These are phyloP conservation scores for Pinus tabuliformis DNA, from an alignment of 75 land plant genomes.

Conservation along the genomic window DNA sequence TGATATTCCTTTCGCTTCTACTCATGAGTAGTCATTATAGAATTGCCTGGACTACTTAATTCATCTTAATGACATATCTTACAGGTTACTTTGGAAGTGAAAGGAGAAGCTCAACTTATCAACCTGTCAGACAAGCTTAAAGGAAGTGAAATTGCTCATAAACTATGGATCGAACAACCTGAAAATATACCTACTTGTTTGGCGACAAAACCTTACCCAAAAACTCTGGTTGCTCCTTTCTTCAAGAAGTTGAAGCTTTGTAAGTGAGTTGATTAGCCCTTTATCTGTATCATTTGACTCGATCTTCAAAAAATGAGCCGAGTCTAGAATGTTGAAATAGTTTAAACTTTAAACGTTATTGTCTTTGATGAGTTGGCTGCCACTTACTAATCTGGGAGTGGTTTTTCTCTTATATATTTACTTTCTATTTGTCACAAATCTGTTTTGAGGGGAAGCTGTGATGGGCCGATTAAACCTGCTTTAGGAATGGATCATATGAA, in stretches of 20 bases:
- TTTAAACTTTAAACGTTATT: too few species aligned
- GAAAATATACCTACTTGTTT: constrained; percentile 96
- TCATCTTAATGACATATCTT: not conserved
- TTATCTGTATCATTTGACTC: not conserved
- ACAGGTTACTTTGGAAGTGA: constrained; percentile 95
- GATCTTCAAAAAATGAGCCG: not conserved
- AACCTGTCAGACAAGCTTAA: constrained; percentile 74
- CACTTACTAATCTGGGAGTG: not conserved
- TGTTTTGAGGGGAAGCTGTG: not conserved
- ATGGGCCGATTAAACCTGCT: not conserved
- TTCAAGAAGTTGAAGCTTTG: constrained; percentile 93
- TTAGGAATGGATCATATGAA: not conserved
- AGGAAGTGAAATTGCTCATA: constrained; percentile 62
- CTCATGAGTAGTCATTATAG: not conserved
- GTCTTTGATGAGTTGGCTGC: not conserved
- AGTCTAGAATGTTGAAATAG: not conserved
- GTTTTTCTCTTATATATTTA: not conserved
- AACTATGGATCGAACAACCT: constrained; percentile 97
- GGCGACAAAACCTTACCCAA: constrained; percentile 91
- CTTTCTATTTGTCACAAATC: not conserved
- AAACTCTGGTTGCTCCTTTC: constrained; percentile 56
- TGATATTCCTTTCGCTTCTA: not conserved
- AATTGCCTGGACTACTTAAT: not conserved
- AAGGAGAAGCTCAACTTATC: constrained; percentile 78
- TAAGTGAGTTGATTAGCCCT: constrained; percentile 31